Base-by-base conservation (phyloP, 768 basidiomycete genomes). In the Boletus rubescentipes region DNA sequence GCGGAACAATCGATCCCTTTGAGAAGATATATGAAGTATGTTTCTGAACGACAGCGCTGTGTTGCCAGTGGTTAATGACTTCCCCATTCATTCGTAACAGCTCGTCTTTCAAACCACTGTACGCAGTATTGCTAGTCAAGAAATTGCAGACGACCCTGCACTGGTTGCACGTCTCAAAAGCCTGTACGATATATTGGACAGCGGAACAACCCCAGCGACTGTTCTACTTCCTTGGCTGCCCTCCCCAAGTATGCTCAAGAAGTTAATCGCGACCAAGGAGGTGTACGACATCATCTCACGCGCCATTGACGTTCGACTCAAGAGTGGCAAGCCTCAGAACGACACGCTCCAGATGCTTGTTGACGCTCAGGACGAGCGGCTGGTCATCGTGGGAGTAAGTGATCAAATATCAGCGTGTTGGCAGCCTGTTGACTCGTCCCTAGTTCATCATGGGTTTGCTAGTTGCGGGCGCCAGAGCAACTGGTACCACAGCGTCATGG, bases 361-460 rank as follows among this genome's bases (percentile, higher is more conserved):
- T 40, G 89, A 90, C 59, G 75, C 76, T 31, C 79, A 82, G 15
- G 89, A 90, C 64, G 87, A 89, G 57, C 80, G 77, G 57, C 69
- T 84, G 49, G 77, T 84, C 40, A 79, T 90, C 46, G 81, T 90
- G 39, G 89, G 88, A 54, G 88, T 89, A 79, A 72, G 39, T 59
- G 18, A 43, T 53, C 51, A 39, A 21, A 29, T 21, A 55, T 61
- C 59, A 61, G 57, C 49, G 29, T 61, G 55, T 48, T 46, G 53
- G 53, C 30, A 46, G 60, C 49, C 48, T 58, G 35, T 37, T 71
- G 52, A 69, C 56, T 55, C 64, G 40, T 61, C 42, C 63, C 38
- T 61, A 89, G 87, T 90, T 91, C 68, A 86, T 89, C 54, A 89
- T 90, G 85, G 89, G 89, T 31, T 72, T 91, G 15, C 74, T 91